Base-by-base conservation (phyloP, 2,329 filamentous ascomycete genomes). In the Dactylellina parvicollis region DNA sequence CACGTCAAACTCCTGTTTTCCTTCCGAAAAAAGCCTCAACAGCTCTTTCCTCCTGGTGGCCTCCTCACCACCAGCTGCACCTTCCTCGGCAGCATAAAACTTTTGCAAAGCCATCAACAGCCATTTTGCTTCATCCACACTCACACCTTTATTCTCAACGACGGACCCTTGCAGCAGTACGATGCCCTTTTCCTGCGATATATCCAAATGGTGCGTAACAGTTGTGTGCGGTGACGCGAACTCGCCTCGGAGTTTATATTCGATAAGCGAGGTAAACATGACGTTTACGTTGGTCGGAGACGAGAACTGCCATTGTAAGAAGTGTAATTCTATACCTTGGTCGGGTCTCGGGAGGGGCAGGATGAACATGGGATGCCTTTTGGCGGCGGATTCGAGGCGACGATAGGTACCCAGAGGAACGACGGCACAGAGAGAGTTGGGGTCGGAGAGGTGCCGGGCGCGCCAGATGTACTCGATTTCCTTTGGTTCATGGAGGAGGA, bases 241-340 rank as follows among this genome's bases (percentile, higher is more conserved):
- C 81, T 96, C 91, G 56, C 93, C 93, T 56, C 94, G 86, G 67
- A 92, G 83, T 84, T 98, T 97, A 83, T 90, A 99, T 80, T 97
- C 92, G 14, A 92, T 94, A 30, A 99, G 85, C 79, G 95, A 91
- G 0, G 95, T 99, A 82, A 99, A 98, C 32, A 99, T 88, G 4
- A 98, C 89, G 0, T 90, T 92, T 70, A 86, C 87, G 2, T 88
- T 89, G 72, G 85, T 30, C 82, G 84, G 83, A 0, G 88, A 85
- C 72, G 96, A 93, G 81, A 96, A 97, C 0, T 90, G 91, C 92
- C 96, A 99, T 82, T 99, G 94, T 75, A 99, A 82, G 81, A 96
- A 96, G 82, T 99, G 95, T 47, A 99, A 92, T 81, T 98, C 95
- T 49, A 92, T 92, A 56, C 91, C 92, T 74, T 86, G 83, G 2